Evolutionary conservation across 2,329 filamentous ascomycete species (phyloP), one percentile per base, ranked within the genome.

Genomic region (Fusarium sp.): DNA sequence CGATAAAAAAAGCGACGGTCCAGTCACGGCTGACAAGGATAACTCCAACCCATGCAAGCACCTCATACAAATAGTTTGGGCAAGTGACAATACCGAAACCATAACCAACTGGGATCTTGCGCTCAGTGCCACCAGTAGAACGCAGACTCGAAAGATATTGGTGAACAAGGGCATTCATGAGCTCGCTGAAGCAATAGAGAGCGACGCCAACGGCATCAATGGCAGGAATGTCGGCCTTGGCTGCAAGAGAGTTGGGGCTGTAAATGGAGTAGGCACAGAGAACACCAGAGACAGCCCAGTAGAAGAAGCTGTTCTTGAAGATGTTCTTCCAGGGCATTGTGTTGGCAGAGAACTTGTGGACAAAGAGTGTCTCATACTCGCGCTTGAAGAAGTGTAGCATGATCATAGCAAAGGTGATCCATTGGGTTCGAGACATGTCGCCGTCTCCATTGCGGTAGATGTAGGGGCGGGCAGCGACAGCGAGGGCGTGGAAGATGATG

Each of bases 1-100:
- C 81, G 69, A 93, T 91, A 83, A 98, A 98, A 26, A 97, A 76
- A 22, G 91, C 85, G 2, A 96, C 93, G 57, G 91, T 89, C 86
- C 93, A 92, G 84, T 92, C 95, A 79, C 94, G 92, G 77, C 91
- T 95, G 61, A 96, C 89, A 48, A 97, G 81, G 76, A 93, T 92
- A 63, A 98, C 87, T 32, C 95, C 95, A 36, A 93, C 77, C 96
- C 96, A 99, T 2, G 95, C 90, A 42, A 97, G 82, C 12, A 93
- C 88, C 84, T 99, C 96, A 77, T 97, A 98, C 86, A 97, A 90
- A 86, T 99, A 99, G 86, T 99, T 99, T 47, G 96, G 96, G 85
- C 95, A 97, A 18, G 96, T 99, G 59, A 99, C 96, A 41, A 94
- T 84, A 73, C 86, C 87, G 83, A 98, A 98, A 36, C 95, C 94